Percentiles rank a stretch among this genome's conserved stretches.
phyloP scores from a whole-genome alignment of 2,329 filamentous ascomycete genomes.

The Alternaria gaisen region DNA sequence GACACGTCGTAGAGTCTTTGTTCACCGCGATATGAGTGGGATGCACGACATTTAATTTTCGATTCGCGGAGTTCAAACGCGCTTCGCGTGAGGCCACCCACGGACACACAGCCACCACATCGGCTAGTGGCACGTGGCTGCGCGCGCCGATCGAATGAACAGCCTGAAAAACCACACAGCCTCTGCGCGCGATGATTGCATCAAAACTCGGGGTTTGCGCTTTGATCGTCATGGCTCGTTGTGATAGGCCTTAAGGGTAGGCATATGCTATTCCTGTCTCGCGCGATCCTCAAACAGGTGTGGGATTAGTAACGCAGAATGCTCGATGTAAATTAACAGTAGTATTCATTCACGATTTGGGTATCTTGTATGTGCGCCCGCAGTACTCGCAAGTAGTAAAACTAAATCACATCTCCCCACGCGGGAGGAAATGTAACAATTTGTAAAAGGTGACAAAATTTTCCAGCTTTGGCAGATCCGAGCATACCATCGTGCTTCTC shows the following conservation, averaged over 20 bases:
- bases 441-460: neutral
- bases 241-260: neutral
- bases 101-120: slow-evolving; percentile 1
- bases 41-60: neutral
- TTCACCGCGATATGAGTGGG: neutral
- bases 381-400: slow-evolving; percentile 3
- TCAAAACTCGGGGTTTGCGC: neutral
- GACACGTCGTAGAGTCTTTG: neutral
- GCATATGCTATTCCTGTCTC: neutral
- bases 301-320: neutral
- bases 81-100: slow-evolving; percentile 9
- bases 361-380: slow-evolving; percentile 25
- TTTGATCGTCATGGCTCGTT: neutral
- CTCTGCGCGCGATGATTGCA: neutral
- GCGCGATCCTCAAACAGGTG: neutral
- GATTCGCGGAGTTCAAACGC: neutral
- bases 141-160: neutral
- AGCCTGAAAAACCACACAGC: neutral
- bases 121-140: slow-evolving; percentile 7
- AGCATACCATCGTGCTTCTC: neutral
- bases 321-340: neutral
- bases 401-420: neutral
- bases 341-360: slow-evolving; percentile 13
- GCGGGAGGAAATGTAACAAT: neutral
- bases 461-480: neutral